Base-by-base conservation (phyloP, 2,329 filamentous ascomycete species). In the Colletotrichum kahawae region DNA sequence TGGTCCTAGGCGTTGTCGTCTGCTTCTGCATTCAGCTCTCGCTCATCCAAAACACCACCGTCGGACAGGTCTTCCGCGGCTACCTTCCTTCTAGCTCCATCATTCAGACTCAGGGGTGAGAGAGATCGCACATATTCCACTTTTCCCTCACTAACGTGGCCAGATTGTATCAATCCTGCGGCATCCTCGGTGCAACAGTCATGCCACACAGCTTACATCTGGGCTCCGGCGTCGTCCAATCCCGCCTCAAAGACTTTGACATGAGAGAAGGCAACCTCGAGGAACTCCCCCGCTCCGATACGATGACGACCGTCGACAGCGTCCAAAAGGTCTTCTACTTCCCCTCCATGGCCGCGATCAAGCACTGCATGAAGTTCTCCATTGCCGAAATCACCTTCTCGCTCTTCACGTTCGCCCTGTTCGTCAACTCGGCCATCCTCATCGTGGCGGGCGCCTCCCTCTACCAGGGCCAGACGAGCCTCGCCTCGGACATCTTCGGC, bases 361-460 rank as follows among this genome's bases (percentile, higher is more conserved):
- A 89, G n/a, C 90, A 92, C 79, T 96, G 93, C 77, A 89, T 96
- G 80, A 94, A 92, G 76, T 94, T 94, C 82, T 94, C 93, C 13
- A 92, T 95, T 72, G 85, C 90, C 27, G 95, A 97, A 81, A 86
- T 96, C 10, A 87, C 90, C 8, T 81, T 95, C 21, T 93, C 93
- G 0, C 92, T 97, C 51, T 95, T 95, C 82, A 94, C 93, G 0
- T 96, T 96, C 82, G 95, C 95, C 0, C 89, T 97, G 5, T 97
- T 97, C 80, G 93, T 96, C 80, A 97, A 97, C 85, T 94, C 92
- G 72, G 90, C 94, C 38, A 96, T 97, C 79, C 88, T 97, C n/a
- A 95, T 97, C 78, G 93, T 95, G n/a, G 93, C 95, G 0, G 95
- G 95, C 29, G 92, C 94, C 1, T 93, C 94, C 1, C 89, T 98